A percentile compares a stretch with the other conserved stretches of the same genome.
phyloP scores from a whole-genome alignment of 345 rosid species.

The Noccaea bulbosa region DNA sequence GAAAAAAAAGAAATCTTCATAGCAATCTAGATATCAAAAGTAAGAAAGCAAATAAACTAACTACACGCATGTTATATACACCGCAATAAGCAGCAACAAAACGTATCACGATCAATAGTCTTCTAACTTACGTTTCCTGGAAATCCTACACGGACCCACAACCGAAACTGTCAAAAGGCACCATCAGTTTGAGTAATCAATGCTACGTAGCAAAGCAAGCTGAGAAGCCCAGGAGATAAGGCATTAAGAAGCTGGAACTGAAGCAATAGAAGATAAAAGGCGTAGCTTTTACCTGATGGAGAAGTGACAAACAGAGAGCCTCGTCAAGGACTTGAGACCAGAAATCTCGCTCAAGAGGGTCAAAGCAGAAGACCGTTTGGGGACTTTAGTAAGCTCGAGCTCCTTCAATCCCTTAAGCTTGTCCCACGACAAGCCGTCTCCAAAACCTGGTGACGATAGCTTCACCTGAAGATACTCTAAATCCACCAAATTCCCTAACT shows the following conservation, averaged over 20 bases:
- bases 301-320: slow-evolving; percentile 88
- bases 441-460: slow-evolving; percentile 65
- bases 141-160: slow-evolving; percentile 30
- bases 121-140: slow-evolving; percentile 42
- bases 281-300: slow-evolving; percentile 68
- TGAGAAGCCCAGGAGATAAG: slow-evolving; percentile 36
- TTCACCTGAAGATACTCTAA: slow-evolving; percentile 89
- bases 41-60: background rate
- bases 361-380: slow-evolving; percentile 70
- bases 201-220: slow-evolving; percentile 32
- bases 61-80: background rate
- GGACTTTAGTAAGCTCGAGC: slow-evolving; percentile 80
- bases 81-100: background rate
- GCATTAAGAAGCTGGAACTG: slow-evolving; percentile 28
- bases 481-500: slow-evolving; percentile 66
- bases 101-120: slow-evolving; percentile 5
- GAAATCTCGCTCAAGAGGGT: slow-evolving; percentile 80
- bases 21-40: slow-evolving; percentile 11
- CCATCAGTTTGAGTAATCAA: slow-evolving; percentile 21
- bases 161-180: slow-evolving; percentile 35
- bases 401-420: slow-evolving; percentile 80
- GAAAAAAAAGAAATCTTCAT: background rate
- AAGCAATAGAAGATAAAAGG: slow-evolving; percentile 10
- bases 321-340: slow-evolving; percentile 76
- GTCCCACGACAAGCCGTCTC: slow-evolving; percentile 58